Conservation (phyloP, 164 flowering plant species). For the Stephania yunnanensis region DNA sequence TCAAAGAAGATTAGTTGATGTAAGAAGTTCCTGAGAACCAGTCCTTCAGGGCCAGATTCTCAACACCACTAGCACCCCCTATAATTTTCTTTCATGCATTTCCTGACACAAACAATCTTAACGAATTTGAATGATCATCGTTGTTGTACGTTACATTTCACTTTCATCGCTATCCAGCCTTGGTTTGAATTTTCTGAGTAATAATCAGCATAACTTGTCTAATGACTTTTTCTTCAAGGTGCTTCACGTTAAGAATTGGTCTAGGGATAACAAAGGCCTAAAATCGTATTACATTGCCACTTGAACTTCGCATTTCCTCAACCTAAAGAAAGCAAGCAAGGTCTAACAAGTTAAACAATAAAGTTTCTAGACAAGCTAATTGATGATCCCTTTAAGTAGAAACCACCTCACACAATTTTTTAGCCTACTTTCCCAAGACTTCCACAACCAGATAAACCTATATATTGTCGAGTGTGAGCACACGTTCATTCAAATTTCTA, state of each 20-base stretch:
- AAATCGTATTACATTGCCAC: background rate
- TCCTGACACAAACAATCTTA: background rate
- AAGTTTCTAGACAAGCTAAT: background rate
- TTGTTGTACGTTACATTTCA: background rate
- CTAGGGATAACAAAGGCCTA: background rate
- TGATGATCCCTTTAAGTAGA: background rate
- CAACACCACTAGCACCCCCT: slow-evolving; percentile 11
- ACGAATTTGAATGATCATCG: background rate
- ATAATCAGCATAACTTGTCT: too few relatives aligned
- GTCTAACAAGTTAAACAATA: background rate
- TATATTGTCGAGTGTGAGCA: too few relatives aligned
- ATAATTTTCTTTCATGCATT: background rate
- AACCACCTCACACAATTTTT: background rate
- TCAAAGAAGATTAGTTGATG: background rate
- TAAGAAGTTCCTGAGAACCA: background rate
- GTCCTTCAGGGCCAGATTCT: slow-evolving; percentile 12
- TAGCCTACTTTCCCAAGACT: background rate
- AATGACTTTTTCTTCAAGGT: background rate
- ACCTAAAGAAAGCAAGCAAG: background rate
- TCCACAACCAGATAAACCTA: too few relatives aligned
- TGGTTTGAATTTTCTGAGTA: too few relatives aligned
- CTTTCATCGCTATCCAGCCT: background rate
- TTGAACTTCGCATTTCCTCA: background rate
- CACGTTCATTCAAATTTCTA: too few relatives aligned
- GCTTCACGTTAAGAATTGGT: background rate